Evolutionary conservation across 2,329 filamentous ascomycete genomes (phyloP).

Genomic region (Thermoascus crustaceus): DNA sequence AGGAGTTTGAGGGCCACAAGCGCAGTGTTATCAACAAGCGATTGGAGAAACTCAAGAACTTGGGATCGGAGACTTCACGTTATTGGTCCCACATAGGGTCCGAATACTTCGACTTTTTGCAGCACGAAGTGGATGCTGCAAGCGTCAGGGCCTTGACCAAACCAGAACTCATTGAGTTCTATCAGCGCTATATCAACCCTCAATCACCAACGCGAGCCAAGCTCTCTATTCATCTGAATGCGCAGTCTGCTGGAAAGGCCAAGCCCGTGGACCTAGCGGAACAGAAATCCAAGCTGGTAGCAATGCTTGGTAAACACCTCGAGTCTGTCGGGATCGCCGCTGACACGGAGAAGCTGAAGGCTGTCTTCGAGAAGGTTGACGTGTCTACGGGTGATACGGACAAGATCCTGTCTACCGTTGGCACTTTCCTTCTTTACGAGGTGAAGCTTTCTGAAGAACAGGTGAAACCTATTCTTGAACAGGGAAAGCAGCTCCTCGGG

Average conservation of each 20-base stretch:
- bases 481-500: slow-evolving; percentile 43
- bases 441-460: slow-evolving; percentile 44
- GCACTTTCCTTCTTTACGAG: slow-evolving; percentile 43
- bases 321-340: slow-evolving; percentile 39
- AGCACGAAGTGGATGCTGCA: slow-evolving; percentile 69
- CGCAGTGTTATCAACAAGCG: slow-evolving; percentile 78
- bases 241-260: slow-evolving; percentile 52
- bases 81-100: slow-evolving; percentile 79
- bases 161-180: slow-evolving; percentile 72
- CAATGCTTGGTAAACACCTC: slow-evolving; percentile 40
- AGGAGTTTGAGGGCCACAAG: slow-evolving; percentile 86
- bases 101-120: slow-evolving; percentile 84
- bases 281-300: slow-evolving; percentile 38
- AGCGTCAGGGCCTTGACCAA: slow-evolving; percentile 69
- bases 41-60: slow-evolving; percentile 85
- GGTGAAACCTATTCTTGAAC: slow-evolving; percentile 39
- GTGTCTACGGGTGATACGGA: slow-evolving; percentile 39
- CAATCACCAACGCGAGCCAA: slow-evolving; percentile 69
- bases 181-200: slow-evolving; percentile 65
- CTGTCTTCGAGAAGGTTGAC: slow-evolving; percentile 39
- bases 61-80: slow-evolving; percentile 71
- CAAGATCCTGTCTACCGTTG: slow-evolving; percentile 45
- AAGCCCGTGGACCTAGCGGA: slow-evolving; percentile 27
- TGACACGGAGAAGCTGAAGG: slow-evolving; percentile 34
- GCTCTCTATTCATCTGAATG: slow-evolving; percentile 71